Conservation (phyloP, 2,329 filamentous ascomycete genomes). For the Arthrobotrys musiformis region DNA sequence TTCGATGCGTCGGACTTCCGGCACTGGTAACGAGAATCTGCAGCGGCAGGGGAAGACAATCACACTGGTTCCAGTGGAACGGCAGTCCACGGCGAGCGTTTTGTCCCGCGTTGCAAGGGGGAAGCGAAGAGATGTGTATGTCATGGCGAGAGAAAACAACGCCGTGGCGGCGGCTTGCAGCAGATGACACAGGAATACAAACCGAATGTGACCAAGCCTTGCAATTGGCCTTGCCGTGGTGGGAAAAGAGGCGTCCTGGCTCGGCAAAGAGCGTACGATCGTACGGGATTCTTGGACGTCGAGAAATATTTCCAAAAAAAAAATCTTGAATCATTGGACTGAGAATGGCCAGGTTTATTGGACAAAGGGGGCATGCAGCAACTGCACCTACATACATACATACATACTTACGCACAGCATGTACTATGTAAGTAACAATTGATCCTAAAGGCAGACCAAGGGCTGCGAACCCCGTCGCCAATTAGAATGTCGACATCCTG, state of each 20-base stretch:
- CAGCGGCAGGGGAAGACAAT: conserved; percentile 12
- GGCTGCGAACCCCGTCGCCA: conserved; percentile 48
- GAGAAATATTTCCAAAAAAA: not conserved
- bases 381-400: conserved; percentile 1
- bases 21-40: conserved; percentile 37
- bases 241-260: conserved; percentile 5
- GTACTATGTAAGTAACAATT: conserved; percentile 22
- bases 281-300: not conserved
- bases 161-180: conserved; percentile 42
- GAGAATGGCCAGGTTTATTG: conserved; percentile 10
- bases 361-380: conserved; percentile 23
- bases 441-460: conserved; percentile 18
- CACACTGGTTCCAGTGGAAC: conserved; percentile 32
- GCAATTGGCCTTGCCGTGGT: not conserved
- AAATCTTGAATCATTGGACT: not conserved
- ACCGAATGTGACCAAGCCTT: conserved; percentile 15
- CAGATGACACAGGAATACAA: conserved; percentile 34
- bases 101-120: conserved; percentile 38
- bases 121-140: conserved; percentile 4
- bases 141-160: conserved; percentile 12
- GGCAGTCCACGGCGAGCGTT: conserved; percentile 23
- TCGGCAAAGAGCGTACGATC: not conserved
- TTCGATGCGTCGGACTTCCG: conserved; percentile 40
- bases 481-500: conserved; percentile 56
- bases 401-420: conserved; percentile 1